Evolutionary conservation across 106 monocot species (phyloP), one percentile per base, ranked within the genome.

Genomic region (Apostasia shenzhenica): DNA sequence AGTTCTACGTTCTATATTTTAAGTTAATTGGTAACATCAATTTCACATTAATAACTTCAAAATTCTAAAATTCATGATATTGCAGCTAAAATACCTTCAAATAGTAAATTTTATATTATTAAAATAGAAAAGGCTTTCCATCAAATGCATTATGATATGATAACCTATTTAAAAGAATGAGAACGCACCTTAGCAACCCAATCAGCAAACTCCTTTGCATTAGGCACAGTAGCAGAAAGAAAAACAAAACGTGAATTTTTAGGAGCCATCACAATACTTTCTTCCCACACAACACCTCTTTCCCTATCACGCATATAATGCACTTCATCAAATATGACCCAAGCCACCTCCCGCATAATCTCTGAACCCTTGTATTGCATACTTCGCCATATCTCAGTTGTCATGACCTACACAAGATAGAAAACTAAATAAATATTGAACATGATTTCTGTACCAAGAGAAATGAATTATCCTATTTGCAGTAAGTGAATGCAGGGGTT

Each of bases 331-430:
- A 99, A 99, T 44, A 99, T 90, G 50, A 99, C 75, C 97, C 97
- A 99, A 3, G 97, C 89, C 43, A 99, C 97, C 69, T 99, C 92
- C 45, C 90, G 78, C 87, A 93, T 81, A 42, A 92, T 53, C 67
- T 99, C 97, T 54, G 97, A 99, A 43, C 97, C 92, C 64, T 83
- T 99, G 75, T 99, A 99, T 48, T 83, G 97, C 92, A 99, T 99
- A 67, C 97, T 99, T 14, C 92, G 89, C 97, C 89, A 99, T 76
- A 99, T 86, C 76, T 99, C 97, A 11, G 97, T 99, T 38, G 97
- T 93, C 97, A 99, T 99, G 12, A 99, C 97, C 97, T 97, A 52
- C 6, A 65, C 8, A 2, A 10, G 8, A 65, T 48, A 48, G 8
- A 37, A 61, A 58, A 68, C 51, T 11, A 66, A 66, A 48, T 55